phyloP scores from a whole-genome alignment of 495 filamentous ascomycete species.

The Terfezia boudieri region DNA sequence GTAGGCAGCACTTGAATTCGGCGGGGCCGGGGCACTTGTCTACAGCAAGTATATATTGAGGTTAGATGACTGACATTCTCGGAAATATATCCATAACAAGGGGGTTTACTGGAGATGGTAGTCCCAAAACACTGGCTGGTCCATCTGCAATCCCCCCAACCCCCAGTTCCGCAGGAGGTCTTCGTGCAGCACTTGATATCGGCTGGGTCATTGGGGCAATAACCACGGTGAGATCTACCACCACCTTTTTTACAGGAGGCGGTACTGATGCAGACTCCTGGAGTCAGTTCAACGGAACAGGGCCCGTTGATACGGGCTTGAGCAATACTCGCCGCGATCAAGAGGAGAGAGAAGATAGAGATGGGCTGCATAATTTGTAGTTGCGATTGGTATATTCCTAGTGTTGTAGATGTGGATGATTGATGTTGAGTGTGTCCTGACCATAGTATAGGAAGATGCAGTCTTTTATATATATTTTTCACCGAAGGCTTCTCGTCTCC shows the following conservation, averaged over 20 bases:
- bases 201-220: slow-evolving; percentile 20
- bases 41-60: background rate
- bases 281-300: slow-evolving; percentile 16
- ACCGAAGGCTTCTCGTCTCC: too few relatives aligned
- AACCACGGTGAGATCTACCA: slow-evolving; percentile 18
- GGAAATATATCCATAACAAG: background rate
- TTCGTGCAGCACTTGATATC: slow-evolving; percentile 26
- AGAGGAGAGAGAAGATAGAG: background rate
- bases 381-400: too few relatives aligned
- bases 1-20: slow-evolving; percentile 23
- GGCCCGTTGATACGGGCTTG: slow-evolving; percentile 18
- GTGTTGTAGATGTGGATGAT: too few relatives aligned
- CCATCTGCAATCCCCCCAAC: slow-evolving; percentile 22
- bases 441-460: too few relatives aligned
- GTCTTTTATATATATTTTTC: too few relatives aligned
- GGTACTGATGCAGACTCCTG: slow-evolving; percentile 22
- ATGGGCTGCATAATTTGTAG: background rate
- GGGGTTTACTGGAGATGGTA: background rate
- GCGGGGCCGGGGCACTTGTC: slow-evolving; percentile 22
- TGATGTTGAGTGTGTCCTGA: too few relatives aligned
- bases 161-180: slow-evolving; percentile 16
- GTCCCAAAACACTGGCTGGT: slow-evolving; percentile 20
- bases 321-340: background rate
- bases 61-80: background rate
- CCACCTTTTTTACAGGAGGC: slow-evolving; percentile 16